Evolutionary conservation across 2,329 filamentous ascomycete genomes (phyloP).

Genomic region (Fusarium chaquense): DNA sequence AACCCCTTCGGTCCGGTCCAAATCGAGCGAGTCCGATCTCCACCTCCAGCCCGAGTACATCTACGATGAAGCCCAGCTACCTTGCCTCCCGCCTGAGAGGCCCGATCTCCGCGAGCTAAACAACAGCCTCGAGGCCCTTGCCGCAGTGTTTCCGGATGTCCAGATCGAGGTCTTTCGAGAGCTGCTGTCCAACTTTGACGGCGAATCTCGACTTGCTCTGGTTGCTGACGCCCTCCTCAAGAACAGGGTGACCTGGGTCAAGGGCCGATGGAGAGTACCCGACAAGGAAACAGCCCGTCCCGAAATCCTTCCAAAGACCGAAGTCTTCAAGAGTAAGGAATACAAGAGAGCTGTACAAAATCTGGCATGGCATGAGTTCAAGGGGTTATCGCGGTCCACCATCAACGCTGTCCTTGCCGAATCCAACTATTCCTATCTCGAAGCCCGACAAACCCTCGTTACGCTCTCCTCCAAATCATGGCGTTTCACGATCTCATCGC

Average conservation of each 20-base stretch:
- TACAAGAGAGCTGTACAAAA: slow-evolving; percentile 77
- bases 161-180: slow-evolving; percentile 85
- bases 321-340: slow-evolving; percentile 73
- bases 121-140: slow-evolving; percentile 73
- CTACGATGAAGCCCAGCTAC: slow-evolving; percentile 67
- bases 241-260: slow-evolving; percentile 76
- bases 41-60: slow-evolving; percentile 61
- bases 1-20: slow-evolving; percentile 50
- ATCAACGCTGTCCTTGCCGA: slow-evolving; percentile 85
- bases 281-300: slow-evolving; percentile 52
- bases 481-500: slow-evolving; percentile 77
- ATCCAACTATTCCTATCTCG: slow-evolving; percentile 81
- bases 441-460: slow-evolving; percentile 76
- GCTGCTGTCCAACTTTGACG: slow-evolving; percentile 79
- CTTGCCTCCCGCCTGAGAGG: slow-evolving; percentile 61
- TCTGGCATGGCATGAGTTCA: slow-evolving; percentile 81
- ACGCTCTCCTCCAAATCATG: slow-evolving; percentile 79
- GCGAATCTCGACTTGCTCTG: slow-evolving; percentile 80
- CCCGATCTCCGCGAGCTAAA: slow-evolving; percentile 78
- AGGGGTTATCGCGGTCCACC: slow-evolving; percentile 76
- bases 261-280: slow-evolving; percentile 71
- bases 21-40: slow-evolving; percentile 48
- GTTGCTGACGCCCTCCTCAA: slow-evolving; percentile 83
- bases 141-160: slow-evolving; percentile 82
- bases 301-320: slow-evolving; percentile 64